These are phyloP conservation scores for Fusarium praegraminearum DNA, from an alignment of 2,329 filamentous ascomycete genomes.

Conservation along the genomic window DNA sequence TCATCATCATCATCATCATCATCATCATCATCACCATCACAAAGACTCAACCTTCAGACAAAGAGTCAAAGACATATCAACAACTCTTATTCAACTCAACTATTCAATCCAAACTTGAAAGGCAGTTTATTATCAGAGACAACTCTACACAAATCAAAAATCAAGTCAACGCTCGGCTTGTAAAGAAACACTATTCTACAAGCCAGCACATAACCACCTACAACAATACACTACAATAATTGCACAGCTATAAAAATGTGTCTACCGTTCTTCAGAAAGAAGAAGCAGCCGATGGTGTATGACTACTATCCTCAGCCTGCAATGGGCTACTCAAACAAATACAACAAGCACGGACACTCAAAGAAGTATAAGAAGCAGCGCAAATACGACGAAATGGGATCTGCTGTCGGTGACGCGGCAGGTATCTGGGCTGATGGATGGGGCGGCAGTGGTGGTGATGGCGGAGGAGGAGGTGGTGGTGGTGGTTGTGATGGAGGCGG, in stretches of 20 bases:
- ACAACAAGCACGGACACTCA: neutral
- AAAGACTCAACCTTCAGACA: neutral
- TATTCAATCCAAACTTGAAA: fast-evolving
- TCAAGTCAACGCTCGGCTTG: neutral
- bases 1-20: neutral
- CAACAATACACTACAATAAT: neutral
- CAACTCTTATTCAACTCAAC: neutral
- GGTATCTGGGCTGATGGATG: neutral
- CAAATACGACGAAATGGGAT: neutral
- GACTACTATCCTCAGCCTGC: neutral
- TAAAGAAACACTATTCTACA: fast-evolving
- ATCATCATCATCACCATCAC: neutral
- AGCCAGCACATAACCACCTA: neutral
- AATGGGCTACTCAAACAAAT: neutral
- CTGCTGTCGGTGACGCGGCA: neutral
- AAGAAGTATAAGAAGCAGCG: neutral
- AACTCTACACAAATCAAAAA: neutral
- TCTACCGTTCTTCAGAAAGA: neutral
- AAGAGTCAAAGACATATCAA: neutral
- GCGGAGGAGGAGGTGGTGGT: neutral
- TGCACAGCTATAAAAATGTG: neutral
- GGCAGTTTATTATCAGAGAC: too few species aligned
- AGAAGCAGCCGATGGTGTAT: neutral
- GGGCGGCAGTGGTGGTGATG: neutral
- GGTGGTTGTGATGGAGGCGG: neutral